phyloP scores from a whole-genome alignment of 2,329 filamentous ascomycete genomes.

The Samsoniella hepiali region DNA sequence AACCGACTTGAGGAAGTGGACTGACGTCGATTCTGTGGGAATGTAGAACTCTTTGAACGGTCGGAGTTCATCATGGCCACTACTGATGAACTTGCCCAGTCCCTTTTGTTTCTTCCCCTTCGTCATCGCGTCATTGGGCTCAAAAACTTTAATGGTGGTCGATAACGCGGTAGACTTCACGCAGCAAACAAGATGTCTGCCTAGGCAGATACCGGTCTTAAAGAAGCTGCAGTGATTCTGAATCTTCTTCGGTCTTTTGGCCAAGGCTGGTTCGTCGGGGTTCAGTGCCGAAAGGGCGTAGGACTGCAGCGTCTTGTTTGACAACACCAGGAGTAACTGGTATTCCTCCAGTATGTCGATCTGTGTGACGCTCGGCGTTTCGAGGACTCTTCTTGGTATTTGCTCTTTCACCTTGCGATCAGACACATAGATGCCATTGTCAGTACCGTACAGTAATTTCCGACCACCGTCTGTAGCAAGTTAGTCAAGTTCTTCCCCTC shows the following conservation, averaged over 20 bases:
- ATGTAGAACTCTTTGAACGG: conserved; percentile 99
- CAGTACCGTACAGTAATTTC: conserved; percentile 91
- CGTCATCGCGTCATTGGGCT: conserved; percentile 90
- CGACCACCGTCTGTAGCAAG: conserved; percentile 74
- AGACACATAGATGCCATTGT: conserved; percentile 87
- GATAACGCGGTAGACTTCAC: conserved; percentile 92
- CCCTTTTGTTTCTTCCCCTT: conserved; percentile 96
- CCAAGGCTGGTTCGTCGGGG: conserved; percentile 72
- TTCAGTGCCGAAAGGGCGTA: conserved; percentile 87
- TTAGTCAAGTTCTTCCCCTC: conserved; percentile 23
- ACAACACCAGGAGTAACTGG: conserved; percentile 81
- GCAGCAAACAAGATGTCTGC: conserved; percentile 90
- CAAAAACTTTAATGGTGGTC: conserved; percentile 98
- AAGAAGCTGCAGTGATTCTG: conserved; percentile 98
- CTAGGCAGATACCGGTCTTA: conserved; percentile 92
- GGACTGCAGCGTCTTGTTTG: conserved; percentile 88
- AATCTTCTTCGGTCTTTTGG: conserved; percentile 91
- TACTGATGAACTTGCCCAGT: conserved; percentile 91
- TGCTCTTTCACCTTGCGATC: conserved; percentile 86
- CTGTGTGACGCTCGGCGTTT: conserved; percentile 84
- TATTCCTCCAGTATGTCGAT: conserved; percentile 97
- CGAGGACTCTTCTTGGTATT: conserved; percentile 77
- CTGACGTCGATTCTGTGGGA: conserved; percentile 94
- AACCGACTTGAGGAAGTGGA: conserved; percentile 96
- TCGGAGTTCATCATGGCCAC: conserved; percentile 88